These are phyloP conservation scores for Xerocomus minutiporus DNA, from an alignment of 1,284 basidiomycete species.

Conservation along the genomic window DNA sequence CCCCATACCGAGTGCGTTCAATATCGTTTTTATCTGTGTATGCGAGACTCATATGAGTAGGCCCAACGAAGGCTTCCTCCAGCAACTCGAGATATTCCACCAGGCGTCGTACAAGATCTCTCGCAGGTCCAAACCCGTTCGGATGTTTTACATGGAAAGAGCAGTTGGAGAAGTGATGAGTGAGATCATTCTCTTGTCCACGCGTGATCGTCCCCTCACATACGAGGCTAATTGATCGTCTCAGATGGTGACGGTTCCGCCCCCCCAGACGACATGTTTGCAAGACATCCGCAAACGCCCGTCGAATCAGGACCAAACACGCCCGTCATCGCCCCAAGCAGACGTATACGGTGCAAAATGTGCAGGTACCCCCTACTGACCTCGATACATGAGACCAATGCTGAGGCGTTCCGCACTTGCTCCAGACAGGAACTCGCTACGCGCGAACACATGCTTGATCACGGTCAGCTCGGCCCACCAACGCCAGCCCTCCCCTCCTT, in stretches of 20 bases:
- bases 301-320: constrained; percentile 58
- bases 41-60: constrained; percentile 37
- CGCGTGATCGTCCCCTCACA: neutral
- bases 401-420: neutral
- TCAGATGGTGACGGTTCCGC: constrained; percentile 68
- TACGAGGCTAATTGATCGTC: constrained; percentile 16
- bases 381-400: neutral
- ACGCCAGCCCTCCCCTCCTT: constrained; percentile 47
- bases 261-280: constrained; percentile 67
- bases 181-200: constrained; percentile 33
- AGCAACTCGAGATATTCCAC: constrained; percentile 76
- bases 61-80: constrained; percentile 75
- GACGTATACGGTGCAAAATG: constrained; percentile 85
- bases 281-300: constrained; percentile 65
- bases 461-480: constrained; percentile 70
- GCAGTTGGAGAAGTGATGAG: constrained; percentile 73
- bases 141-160: constrained; percentile 79
- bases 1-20: constrained; percentile 63
- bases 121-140: constrained; percentile 60
- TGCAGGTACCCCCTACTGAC: constrained; percentile 55
- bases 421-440: constrained; percentile 77
- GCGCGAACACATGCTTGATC: constrained; percentile 88
- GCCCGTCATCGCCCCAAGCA: constrained; percentile 45
- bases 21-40: neutral
- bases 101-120: constrained; percentile 68